A percentile compares a stretch with the other conserved stretches of the same genome.
These are phyloP conservation scores for Aphanomyces astaci DNA, from an alignment of 352 stramenopile species.

Conservation along the genomic window DNA sequence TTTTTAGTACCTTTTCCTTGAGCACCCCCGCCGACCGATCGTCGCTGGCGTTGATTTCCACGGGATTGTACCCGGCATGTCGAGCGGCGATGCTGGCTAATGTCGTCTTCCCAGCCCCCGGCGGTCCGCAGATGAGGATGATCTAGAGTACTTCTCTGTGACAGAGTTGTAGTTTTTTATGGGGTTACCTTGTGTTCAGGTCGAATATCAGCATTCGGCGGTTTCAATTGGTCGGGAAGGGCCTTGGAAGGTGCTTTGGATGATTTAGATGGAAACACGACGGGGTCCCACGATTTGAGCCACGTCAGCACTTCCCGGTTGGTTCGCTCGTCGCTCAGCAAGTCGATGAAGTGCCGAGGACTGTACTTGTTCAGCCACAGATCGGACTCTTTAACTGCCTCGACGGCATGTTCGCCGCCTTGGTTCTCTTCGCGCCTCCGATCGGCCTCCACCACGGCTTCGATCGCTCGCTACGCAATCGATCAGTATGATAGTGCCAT, in stretches of 20 bases:
- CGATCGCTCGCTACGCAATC: conserved; percentile 52
- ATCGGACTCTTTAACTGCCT: conserved; percentile 27
- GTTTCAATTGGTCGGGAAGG: too few species aligned
- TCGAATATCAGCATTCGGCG: too few species aligned
- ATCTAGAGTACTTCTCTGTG: too few species aligned
- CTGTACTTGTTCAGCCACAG: conserved; percentile 98
- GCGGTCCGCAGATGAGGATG: conserved; percentile 93
- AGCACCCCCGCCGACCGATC: conserved; percentile 90
- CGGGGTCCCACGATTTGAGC: conserved; percentile 93
- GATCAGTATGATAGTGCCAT: too few species aligned
- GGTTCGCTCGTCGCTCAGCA: conserved; percentile 94
- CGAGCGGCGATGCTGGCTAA: conserved; percentile 93
- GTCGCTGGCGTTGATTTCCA: conserved; percentile 98
- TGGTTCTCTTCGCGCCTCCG: conserved; percentile 19
- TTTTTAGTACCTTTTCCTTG: conserved; percentile 83
- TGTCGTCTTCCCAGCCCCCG: conserved; percentile 94
- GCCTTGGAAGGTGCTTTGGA: too few species aligned
- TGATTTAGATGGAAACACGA: conserved; percentile 88
- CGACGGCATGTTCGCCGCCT: conserved; percentile 1
- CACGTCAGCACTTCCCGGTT: conserved; percentile 95
- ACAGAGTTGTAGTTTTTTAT: too few species aligned
- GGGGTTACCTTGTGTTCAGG: conserved; percentile 25
- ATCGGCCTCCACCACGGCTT: conserved; percentile 40
- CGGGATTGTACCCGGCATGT: conserved; percentile 94
- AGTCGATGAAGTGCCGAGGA: conserved; percentile 87